Percentiles rank a stretch among this genome's conserved stretches.
These are phyloP conservation scores for Beauveria sp. DNA, from an alignment of 2,329 filamentous ascomycete genomes.

Conservation along the genomic window DNA sequence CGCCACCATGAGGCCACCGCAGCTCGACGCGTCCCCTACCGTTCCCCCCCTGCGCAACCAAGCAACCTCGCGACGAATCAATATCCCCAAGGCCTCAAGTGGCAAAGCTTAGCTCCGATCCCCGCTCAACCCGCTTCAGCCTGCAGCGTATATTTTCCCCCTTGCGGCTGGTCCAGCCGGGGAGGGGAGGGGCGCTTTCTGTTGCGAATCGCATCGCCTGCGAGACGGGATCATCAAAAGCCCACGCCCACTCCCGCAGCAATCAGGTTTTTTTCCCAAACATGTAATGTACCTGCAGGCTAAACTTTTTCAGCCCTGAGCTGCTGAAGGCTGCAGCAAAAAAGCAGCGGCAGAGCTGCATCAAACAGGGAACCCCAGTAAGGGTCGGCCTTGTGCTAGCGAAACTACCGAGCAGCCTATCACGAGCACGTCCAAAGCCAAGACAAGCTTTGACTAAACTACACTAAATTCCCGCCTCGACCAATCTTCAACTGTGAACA, in stretches of 20 bases:
- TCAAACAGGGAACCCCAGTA: not conserved
- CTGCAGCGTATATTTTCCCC: not conserved
- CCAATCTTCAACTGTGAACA: too few species aligned
- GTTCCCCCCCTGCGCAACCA: too few species aligned
- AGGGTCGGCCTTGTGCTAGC: not conserved
- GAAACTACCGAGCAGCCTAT: not conserved
- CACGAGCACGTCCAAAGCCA: not conserved
- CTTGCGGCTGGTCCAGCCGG: not conserved
- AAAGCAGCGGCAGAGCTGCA: not conserved
- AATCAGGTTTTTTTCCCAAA: not conserved
- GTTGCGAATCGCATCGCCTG: not conserved
- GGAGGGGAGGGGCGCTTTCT: not conserved
- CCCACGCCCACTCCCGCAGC: not conserved
- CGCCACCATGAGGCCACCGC: not conserved
- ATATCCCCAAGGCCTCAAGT: not conserved
- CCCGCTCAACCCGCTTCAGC: not conserved
- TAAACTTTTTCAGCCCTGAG: not conserved
- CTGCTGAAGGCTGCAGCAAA: not conserved
- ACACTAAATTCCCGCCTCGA: not conserved
- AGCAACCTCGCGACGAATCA: not conserved
- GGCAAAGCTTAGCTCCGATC: not conserved
- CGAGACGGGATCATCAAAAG: not conserved
- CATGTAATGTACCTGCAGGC: too few species aligned
- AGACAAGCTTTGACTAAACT: not conserved
- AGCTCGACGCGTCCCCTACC: not conserved